Conservation (phyloP, 495 filamentous ascomycete species). For the Xylaria nigripes region DNA sequence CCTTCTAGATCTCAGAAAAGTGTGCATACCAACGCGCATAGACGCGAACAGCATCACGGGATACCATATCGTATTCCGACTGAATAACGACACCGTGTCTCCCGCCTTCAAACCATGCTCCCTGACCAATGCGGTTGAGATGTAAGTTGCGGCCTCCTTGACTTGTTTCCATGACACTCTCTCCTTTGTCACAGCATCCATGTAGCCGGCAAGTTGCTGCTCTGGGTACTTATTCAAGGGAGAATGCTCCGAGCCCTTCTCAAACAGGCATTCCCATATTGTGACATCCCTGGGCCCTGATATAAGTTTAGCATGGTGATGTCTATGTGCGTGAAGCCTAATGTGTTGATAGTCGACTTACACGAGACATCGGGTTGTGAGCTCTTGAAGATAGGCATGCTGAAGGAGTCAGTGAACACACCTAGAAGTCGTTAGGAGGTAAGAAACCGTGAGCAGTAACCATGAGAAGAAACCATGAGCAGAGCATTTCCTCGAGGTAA, state of each 20-base stretch:
- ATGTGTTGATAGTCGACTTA: not conserved
- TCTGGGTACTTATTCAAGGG: constrained; percentile 29
- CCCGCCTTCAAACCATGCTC: constrained; percentile 41
- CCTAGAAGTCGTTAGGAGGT: too few relatives aligned
- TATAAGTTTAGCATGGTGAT: not conserved
- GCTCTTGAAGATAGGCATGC: constrained; percentile 12
- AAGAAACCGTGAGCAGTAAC: too few relatives aligned
- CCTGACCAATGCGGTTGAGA: constrained; percentile 49
- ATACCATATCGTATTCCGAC: constrained; percentile 53
- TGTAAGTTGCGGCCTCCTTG: constrained; percentile 41
- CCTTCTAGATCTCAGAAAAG: not conserved
- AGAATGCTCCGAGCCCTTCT: constrained; percentile 36
- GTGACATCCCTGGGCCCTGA: constrained; percentile 45
- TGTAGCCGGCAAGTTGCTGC: constrained; percentile 41
- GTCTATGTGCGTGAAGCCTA: not conserved
- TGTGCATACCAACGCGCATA: constrained; percentile 29
- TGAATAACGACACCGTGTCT: constrained; percentile 48
- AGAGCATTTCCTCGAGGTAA: too few relatives aligned
- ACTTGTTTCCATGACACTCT: constrained; percentile 46
- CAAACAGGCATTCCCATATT: constrained; percentile 55
- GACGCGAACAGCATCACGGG: constrained; percentile 50
- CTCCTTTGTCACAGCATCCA: constrained; percentile 48
- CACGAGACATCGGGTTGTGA: constrained; percentile 3
- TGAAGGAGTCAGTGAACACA: not conserved
- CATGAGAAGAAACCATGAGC: too few relatives aligned